Base-by-base conservation (phyloP, 2,329 filamentous ascomycete genomes). In the Fusarium secorum region DNA sequence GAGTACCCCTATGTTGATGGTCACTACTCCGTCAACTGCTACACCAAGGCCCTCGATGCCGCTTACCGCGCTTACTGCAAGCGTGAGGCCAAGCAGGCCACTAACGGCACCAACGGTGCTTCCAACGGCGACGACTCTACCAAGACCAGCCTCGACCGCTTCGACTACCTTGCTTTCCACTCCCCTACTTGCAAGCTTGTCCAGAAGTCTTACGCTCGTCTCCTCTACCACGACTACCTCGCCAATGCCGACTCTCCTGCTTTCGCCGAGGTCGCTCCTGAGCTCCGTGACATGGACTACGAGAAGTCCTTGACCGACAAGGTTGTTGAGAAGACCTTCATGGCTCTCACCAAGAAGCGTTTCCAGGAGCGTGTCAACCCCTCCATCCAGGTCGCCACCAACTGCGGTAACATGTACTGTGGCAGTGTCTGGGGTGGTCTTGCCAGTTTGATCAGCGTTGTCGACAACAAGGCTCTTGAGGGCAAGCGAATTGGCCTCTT, bases 1-100 rank as follows among this genome's bases (percentile, higher is more conserved):
- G 93, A 95, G 84, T 95, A 95, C 84, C 93, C 93, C 71, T 90
- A 93, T 78, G 93, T 95, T 64, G 93, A 95, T 77, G 93, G 93
- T 67, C 92, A 95, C 81, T 94, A 90, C 87, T 95, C 93, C 52
- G 81, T 94, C 80, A 91, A 85, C 82, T 95, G 93, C 87, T 95
- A 95, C 84, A 92, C 87, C 71, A 88, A 93, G 84, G 92, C 93
- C 54, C 89, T 95, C 30, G 93, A 95, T 79, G 88, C 89, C 61
- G 91, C 92, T 82, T 96, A 96, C 86, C 90, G 91, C 79, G 91
- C 91, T 70, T 96, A 95, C 85, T 89, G 86, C 83, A 89, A 89
- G 81, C 90, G 92, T 70, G 93, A 95, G 84, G 84, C 87, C 75
- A 85, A 84, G 71, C 82, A 84, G 63, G 81, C 90, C 63, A 83